Evolutionary conservation across 805 yeast species (phyloP), one percentile per base, ranked within the genome.

Genomic region (Yarrowia deformans): DNA sequence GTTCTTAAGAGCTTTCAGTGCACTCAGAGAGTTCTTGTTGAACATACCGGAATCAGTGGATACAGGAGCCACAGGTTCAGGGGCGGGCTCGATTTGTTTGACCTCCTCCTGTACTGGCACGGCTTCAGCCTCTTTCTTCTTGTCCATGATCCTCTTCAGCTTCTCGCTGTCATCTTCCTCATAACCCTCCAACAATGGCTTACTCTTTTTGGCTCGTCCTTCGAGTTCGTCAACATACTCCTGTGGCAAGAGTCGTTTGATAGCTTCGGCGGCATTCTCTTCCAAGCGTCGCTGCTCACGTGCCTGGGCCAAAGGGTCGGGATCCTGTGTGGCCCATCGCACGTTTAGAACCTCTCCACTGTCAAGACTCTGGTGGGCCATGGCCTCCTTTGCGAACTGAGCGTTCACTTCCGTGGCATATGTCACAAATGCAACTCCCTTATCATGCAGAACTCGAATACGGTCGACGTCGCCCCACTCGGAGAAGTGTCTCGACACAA

Each of bases 321-420:
- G 96, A 77, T 92, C 97, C 52, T 90, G 94, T 70, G 86, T 87
- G 0, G 98, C 97, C 98, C 98, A 93, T 72, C 91, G 83, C 1
- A 93, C 85, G 70, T 83, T 84, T 54, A 93, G 78, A 0, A 88
- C 84, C 71, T 90, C 97, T 69, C 85, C 84, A 52, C 84, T 87
- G 67, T 88, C 84, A 8, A 93, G 76, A 9, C 90, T 84, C 77
- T 94, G 98, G 54, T 88, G 88, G 48, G 89, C 85, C 97, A 94
- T 91, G 1, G 97, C 97, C 77, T 94, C 98, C 74, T 91, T 91
- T 0, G 97, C 97, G 81, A 94, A 95, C 77, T 94, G 98, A 0
- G 98, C 98, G 75, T 85, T 88, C 23, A 84, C 77, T 73, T 91
- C 97, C 43, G 82, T 77, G 69, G 82, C 82, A 75, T 81, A 94